Conservation (phyloP, 179 eudicot species). For the Actinidia chinensis region DNA sequence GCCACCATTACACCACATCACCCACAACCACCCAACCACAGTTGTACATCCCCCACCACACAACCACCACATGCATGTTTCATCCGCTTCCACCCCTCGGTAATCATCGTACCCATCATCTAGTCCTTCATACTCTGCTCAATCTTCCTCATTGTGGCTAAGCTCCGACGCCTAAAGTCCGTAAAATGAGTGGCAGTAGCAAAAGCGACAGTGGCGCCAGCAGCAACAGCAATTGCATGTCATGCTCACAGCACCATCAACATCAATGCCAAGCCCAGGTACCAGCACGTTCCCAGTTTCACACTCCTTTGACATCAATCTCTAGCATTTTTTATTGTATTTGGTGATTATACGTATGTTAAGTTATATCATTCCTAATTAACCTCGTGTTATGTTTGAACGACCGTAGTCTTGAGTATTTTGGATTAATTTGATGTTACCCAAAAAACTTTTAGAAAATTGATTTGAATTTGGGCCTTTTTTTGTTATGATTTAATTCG, state of each 20-base stretch:
- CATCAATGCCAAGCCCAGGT: conserved; percentile 71
- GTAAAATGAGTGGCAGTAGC: conserved; percentile 20
- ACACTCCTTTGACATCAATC: not conserved
- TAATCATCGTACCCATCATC: conserved; percentile 52
- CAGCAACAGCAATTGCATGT: conserved; percentile 48
- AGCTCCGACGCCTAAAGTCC: conserved; percentile 55
- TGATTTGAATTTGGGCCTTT: too few species aligned
- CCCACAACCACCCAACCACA: conserved; percentile 6
- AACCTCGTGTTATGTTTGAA: too few species aligned
- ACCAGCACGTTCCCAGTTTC: not conserved
- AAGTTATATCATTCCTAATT: too few species aligned
- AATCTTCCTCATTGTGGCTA: conserved; percentile 42
- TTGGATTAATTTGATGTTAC: too few species aligned
- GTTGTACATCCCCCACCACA: conserved; percentile 10
- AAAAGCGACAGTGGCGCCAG: conserved; percentile 27
- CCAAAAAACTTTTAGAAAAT: too few species aligned
- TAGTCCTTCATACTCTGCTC: conserved; percentile 47
- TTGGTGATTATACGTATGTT: too few species aligned
- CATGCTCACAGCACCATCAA: conserved; percentile 51
- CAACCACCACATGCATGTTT: conserved; percentile 15
- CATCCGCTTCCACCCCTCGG: conserved; percentile 46
- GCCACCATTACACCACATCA: conserved; percentile 1
- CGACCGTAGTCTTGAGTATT: too few species aligned
- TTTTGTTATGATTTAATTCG: too few species aligned
- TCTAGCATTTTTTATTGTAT: too few species aligned